Conservation (phyloP, 192 early-diverging fungal genomes). For the Coemansia sp. region DNA sequence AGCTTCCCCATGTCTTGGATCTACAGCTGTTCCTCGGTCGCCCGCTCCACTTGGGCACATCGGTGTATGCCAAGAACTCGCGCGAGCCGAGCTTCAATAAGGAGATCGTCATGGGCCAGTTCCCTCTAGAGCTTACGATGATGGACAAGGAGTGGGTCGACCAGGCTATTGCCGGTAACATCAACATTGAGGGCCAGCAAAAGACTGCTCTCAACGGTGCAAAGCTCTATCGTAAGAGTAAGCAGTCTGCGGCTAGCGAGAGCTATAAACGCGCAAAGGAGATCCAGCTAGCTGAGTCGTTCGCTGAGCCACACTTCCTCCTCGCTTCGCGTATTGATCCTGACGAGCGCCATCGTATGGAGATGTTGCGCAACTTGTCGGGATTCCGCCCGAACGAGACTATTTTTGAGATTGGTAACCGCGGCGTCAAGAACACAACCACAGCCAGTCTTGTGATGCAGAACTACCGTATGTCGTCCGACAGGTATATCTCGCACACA, state of each 20-base stretch:
- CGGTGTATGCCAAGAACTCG: conserved; percentile 27
- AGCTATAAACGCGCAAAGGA: conserved; percentile 88
- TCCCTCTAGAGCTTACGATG: conserved; percentile 69
- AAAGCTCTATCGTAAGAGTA: conserved; percentile 83
- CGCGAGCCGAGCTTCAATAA: conserved; percentile 65
- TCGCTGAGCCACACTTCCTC: conserved; percentile 73
- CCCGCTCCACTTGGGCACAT: conserved; percentile 58
- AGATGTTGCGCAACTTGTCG: conserved; percentile 71
- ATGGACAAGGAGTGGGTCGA: conserved; percentile 76
- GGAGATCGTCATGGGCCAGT: conserved; percentile 76
- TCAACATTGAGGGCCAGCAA: conserved; percentile 63
- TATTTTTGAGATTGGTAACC: conserved; percentile 90
- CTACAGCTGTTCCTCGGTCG: conserved; percentile 89
- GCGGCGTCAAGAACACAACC: conserved; percentile 75
- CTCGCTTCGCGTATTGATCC: conserved; percentile 58
- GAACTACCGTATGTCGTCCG: conserved; percentile 54
- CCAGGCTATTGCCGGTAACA: conserved; percentile 60
- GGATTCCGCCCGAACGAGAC: conserved; percentile 88
- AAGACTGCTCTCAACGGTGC: conserved; percentile 77
- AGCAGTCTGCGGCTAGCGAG: conserved; percentile 77
- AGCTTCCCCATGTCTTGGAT: conserved; percentile 90
- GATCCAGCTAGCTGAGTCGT: conserved; percentile 59
- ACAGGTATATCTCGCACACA: conserved; percentile 24
- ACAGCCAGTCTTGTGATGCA: conserved; percentile 69
- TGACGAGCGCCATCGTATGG: conserved; percentile 63